phyloP scores from a whole-genome alignment of 1,284 basidiomycete species.

The Puccinia triticina region DNA sequence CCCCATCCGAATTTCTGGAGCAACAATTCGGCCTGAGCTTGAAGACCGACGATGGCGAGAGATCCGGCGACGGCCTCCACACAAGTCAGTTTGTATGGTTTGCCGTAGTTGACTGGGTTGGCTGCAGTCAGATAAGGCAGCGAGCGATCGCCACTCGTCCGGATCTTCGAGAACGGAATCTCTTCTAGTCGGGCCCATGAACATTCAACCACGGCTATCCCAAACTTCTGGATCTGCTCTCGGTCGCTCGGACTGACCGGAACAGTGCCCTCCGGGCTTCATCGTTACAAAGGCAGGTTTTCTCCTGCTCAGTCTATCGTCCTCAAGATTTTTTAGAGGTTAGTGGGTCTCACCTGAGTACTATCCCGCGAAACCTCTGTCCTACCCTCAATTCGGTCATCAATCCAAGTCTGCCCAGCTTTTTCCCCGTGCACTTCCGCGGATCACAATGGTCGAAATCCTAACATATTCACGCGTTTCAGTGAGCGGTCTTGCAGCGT shows the following conservation, averaged over 20 bases:
- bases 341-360: slow-evolving; percentile 68
- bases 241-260: slow-evolving; percentile 82
- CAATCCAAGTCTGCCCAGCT: slow-evolving; percentile 80
- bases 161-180: slow-evolving; percentile 89
- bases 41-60: slow-evolving; percentile 86
- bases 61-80: slow-evolving; percentile 90
- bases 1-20: slow-evolving; percentile 54
- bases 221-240: slow-evolving; percentile 74
- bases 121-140: slow-evolving; percentile 87
- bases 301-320: not conserved
- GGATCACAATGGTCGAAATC: slow-evolving; percentile 98
- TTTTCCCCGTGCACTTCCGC: slow-evolving; percentile 90
- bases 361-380: slow-evolving; percentile 83
- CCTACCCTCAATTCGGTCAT: slow-evolving; percentile 83
- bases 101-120: slow-evolving; percentile 93
- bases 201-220: slow-evolving; percentile 94
- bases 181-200: slow-evolving; percentile 95
- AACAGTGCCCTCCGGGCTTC: slow-evolving; percentile 80
- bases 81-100: slow-evolving; percentile 80
- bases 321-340: slow-evolving; percentile 41
- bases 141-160: slow-evolving; percentile 86
- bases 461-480: slow-evolving; percentile 63
- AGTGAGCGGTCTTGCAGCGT: no score
- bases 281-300: slow-evolving; percentile 26
- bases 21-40: slow-evolving; percentile 74